Conservation (phyloP, 352 stramenopile species). For the Globisporangium takayamanum region DNA sequence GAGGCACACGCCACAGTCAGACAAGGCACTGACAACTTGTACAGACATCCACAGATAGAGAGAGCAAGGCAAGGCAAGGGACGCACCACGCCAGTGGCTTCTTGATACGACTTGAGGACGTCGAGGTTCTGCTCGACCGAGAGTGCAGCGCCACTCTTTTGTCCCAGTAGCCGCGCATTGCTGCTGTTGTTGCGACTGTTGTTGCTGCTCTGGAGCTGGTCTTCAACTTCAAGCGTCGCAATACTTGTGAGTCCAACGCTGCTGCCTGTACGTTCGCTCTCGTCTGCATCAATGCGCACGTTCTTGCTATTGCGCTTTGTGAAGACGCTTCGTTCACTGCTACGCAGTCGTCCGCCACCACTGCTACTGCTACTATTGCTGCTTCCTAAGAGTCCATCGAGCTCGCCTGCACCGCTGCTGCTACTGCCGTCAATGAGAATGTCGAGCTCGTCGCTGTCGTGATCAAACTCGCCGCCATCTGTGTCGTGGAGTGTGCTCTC, state of each 20-base stretch:
- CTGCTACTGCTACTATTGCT: neutral
- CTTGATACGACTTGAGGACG: slow-evolving; percentile 63
- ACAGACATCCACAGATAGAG: neutral
- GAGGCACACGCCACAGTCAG: slow-evolving; percentile 2
- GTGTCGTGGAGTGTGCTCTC: slow-evolving; percentile 21
- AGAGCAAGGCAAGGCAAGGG: neutral
- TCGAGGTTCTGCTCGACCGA: slow-evolving; percentile 29
- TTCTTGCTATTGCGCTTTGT: slow-evolving; percentile 17
- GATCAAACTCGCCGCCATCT: slow-evolving; percentile 7
- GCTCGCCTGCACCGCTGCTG: slow-evolving; percentile 2
- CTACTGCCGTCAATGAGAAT: slow-evolving; percentile 34
- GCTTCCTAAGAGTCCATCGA: slow-evolving; percentile 7
- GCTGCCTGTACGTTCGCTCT: neutral
- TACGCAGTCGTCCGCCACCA: slow-evolving; percentile 2
- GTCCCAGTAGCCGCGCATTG: slow-evolving; percentile 7
- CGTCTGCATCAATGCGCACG: neutral
- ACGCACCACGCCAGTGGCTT: slow-evolving; percentile 45
- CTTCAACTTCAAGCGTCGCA: slow-evolving; percentile 6
- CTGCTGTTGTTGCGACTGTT: neutral
- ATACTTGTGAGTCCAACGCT: neutral
- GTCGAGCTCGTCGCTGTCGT: slow-evolving; percentile 26
- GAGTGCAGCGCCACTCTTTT: slow-evolving; percentile 3
- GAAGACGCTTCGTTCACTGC: slow-evolving; percentile 10
- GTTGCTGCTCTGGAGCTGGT: slow-evolving; percentile 8
- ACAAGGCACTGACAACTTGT: slow-evolving; percentile 2